Conservation (phyloP, 371 early-diverging fungal genomes). For the Mucor ambiguus region DNA sequence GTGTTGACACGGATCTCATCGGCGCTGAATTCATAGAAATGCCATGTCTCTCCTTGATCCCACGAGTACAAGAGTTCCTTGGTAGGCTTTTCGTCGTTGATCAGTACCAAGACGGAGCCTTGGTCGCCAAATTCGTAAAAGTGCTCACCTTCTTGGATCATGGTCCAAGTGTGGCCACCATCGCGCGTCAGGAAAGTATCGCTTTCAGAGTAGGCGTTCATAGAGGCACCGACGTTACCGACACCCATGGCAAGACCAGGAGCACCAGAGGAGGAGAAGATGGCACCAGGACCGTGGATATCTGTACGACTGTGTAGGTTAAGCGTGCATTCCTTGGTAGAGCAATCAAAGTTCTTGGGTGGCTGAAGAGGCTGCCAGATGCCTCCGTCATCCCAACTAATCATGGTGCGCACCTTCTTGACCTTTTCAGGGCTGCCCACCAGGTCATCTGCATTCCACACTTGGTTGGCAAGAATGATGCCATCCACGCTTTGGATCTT, state of each 20-base stretch:
- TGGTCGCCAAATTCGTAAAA: constrained; percentile 85
- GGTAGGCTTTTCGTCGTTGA: constrained; percentile 74
- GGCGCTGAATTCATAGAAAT: constrained; percentile 47
- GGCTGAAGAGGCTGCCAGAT: constrained; percentile 72
- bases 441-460: constrained; percentile 71
- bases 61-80: constrained; percentile 67
- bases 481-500: constrained; percentile 85
- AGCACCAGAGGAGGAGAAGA: constrained; percentile 74
- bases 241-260: constrained; percentile 90
- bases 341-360: constrained; percentile 63
- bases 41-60: constrained; percentile 75
- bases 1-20: constrained; percentile 48
- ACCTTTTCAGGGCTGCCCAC: constrained; percentile 44
- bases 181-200: constrained; percentile 84
- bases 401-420: constrained; percentile 74
- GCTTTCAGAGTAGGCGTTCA: constrained; percentile 63
- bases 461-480: constrained; percentile 86
- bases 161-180: constrained; percentile 78
- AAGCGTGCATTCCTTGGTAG: constrained; percentile 60
- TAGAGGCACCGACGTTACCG: constrained; percentile 79
- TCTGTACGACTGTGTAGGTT: constrained; percentile 79
- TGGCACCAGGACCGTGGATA: constrained; percentile 61
- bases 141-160: constrained; percentile 59
- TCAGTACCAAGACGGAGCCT: constrained; percentile 71
- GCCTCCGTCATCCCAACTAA: constrained; percentile 88